A percentile compares a stretch with the other conserved stretches of the same genome.
Evolutionary conservation across 345 rosid species (phyloP).

Genomic region (Firmiana major): DNA sequence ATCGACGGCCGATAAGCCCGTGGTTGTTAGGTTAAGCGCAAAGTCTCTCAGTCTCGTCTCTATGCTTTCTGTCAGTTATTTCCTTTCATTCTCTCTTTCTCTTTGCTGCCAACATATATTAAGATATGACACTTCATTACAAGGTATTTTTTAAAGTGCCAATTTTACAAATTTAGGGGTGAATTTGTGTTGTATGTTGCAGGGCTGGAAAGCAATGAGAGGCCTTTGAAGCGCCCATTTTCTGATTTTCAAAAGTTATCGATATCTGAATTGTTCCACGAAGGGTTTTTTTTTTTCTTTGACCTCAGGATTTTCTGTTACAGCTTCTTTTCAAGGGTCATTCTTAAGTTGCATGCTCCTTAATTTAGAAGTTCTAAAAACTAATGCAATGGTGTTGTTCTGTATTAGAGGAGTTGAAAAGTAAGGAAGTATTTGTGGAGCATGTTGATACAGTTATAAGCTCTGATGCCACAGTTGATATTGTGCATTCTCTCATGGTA

Average conservation of each 20-base stretch:
- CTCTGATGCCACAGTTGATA: conserved; percentile 31
- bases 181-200: conserved; percentile 2
- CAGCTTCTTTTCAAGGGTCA: not conserved
- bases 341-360: not conserved
- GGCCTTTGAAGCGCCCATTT: conserved; percentile 54
- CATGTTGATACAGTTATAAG: conserved; percentile 63
- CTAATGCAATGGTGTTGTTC: conserved; percentile 19
- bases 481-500: conserved; percentile 62
- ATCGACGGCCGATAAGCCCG: conserved; percentile 40
- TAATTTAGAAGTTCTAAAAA: not conserved
- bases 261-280: conserved; percentile 35
- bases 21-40: conserved; percentile 68
- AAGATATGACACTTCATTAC: not conserved
- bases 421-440: conserved; percentile 60
- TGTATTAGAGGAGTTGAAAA: conserved; percentile 45
- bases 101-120: not conserved
- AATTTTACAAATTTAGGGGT: not conserved
- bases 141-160: not conserved
- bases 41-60: conserved; percentile 39
- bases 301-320: not conserved
- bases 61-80: conserved; percentile 58
- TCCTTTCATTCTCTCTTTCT: not conserved
- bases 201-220: conserved; percentile 89
- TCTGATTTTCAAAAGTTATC: conserved; percentile 58
- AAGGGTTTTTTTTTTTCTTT: conserved; percentile 29